phyloP scores from a whole-genome alignment of 768 basidiomycete species.

The Holtermannia corniformis region DNA sequence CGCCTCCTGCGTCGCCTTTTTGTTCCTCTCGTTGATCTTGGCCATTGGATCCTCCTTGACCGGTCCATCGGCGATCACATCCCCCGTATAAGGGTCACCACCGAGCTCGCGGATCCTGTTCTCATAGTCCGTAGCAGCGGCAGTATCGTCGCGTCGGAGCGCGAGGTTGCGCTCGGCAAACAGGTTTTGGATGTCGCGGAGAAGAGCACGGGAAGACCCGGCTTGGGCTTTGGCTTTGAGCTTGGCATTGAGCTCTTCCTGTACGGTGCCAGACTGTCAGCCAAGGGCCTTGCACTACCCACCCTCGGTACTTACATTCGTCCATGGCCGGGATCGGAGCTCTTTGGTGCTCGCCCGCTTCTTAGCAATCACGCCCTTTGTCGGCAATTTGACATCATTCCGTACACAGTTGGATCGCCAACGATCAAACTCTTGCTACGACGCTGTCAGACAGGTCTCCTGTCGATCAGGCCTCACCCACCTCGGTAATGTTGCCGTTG shows the following conservation, averaged over 20 bases:
- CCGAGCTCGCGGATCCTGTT: slow-evolving; percentile 54
- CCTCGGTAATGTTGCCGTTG: slow-evolving; percentile 57
- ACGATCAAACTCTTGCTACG: slow-evolving; percentile 46
- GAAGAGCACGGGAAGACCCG: slow-evolving; percentile 18
- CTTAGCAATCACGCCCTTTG: slow-evolving; percentile 52
- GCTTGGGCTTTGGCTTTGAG: slow-evolving; percentile 46
- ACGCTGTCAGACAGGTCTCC: neutral
- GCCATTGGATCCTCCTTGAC: slow-evolving; percentile 45
- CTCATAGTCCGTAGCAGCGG: slow-evolving; percentile 56
- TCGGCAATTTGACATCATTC: slow-evolving; percentile 51
- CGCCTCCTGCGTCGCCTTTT: slow-evolving; percentile 65
- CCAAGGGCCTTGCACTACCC: neutral
- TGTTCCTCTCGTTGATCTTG: slow-evolving; percentile 80
- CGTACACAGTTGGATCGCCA: slow-evolving; percentile 58
- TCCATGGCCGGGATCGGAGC: slow-evolving; percentile 55
- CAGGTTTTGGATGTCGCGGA: slow-evolving; percentile 43
- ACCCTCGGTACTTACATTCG: slow-evolving; percentile 54
- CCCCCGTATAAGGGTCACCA: slow-evolving; percentile 25
- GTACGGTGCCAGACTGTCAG: slow-evolving; percentile 13
- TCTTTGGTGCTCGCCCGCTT: slow-evolving; percentile 58
- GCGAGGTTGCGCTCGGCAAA: slow-evolving; percentile 66
- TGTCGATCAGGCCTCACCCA: slow-evolving; percentile 41
- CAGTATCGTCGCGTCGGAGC: slow-evolving; percentile 58
- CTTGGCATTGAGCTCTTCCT: slow-evolving; percentile 80
- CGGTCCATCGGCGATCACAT: slow-evolving; percentile 11